Evolutionary conservation across 768 basidiomycete genomes (phyloP).

Genomic region (Grammothele lineata): DNA sequence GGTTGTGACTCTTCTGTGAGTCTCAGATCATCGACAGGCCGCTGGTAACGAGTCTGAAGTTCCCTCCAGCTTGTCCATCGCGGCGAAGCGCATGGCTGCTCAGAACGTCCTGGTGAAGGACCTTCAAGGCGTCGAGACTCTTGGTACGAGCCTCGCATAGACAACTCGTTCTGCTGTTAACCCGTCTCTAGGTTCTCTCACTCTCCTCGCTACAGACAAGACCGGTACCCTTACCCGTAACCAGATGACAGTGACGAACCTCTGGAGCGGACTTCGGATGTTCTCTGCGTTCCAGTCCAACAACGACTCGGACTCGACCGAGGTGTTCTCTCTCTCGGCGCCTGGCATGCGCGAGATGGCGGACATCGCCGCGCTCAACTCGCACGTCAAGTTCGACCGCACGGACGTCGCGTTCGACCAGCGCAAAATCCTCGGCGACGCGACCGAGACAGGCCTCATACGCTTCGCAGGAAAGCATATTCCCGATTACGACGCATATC

Average conservation of each 20-base stretch:
- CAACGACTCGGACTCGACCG: slow-evolving; percentile 56
- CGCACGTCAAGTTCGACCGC: slow-evolving; percentile 66
- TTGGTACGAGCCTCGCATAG: slow-evolving; percentile 35
- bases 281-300: slow-evolving; percentile 68
- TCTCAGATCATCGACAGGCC: not conserved
- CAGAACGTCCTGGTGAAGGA: slow-evolving; percentile 73
- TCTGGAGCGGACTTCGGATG: slow-evolving; percentile 64
- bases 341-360: slow-evolving; percentile 65
- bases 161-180: not conserved
- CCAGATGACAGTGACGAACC: slow-evolving; percentile 70
- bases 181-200: slow-evolving; percentile 31
- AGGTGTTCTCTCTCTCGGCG: slow-evolving; percentile 43
- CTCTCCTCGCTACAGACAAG: slow-evolving; percentile 67
- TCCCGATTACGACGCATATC: slow-evolving; percentile 49
- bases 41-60: not conserved
- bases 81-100: slow-evolving; percentile 66
- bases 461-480: slow-evolving; percentile 60
- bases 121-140: slow-evolving; percentile 67
- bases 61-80: slow-evolving; percentile 46
- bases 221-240: slow-evolving; percentile 69
- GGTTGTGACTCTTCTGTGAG: slow-evolving; percentile 55
- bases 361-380: slow-evolving; percentile 62
- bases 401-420: slow-evolving; percentile 58
- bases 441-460: slow-evolving; percentile 71
- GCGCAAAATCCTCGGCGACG: slow-evolving; percentile 62